These are phyloP conservation scores for Vigna hirtella DNA, from an alignment of 306 rosid genomes.

Conservation along the genomic window DNA sequence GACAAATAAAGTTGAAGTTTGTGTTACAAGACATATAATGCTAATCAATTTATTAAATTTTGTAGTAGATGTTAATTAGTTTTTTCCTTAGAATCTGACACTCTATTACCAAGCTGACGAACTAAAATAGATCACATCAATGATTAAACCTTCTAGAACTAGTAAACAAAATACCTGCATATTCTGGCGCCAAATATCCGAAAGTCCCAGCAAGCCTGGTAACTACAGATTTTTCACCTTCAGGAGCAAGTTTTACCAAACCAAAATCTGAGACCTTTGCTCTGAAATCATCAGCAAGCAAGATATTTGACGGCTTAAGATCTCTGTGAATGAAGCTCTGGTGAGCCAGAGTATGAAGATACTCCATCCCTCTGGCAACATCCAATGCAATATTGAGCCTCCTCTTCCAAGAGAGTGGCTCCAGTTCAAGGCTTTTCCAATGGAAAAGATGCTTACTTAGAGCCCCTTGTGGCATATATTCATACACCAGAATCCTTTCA, in stretches of 20 bases:
- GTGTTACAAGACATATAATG: not conserved
- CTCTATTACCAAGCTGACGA: slow-evolving; percentile 19
- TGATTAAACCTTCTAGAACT: not conserved
- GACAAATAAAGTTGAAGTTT: not conserved
- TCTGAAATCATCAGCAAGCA: slow-evolving; percentile 86
- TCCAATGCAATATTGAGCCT: slow-evolving; percentile 95
- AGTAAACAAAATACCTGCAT: slow-evolving; percentile 72
- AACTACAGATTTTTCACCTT: slow-evolving; percentile 85
- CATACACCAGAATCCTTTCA: slow-evolving; percentile 91
- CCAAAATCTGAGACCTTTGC: slow-evolving; percentile 98
- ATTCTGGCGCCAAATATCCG: slow-evolving; percentile 98
- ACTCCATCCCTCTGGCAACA: slow-evolving; percentile 98
- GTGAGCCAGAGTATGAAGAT: slow-evolving; percentile 90
- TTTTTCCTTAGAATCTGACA: slow-evolving; percentile 16
- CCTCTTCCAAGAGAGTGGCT: slow-evolving; percentile 97
- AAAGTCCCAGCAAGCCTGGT: slow-evolving; percentile 98
- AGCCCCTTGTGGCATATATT: slow-evolving; percentile 98
- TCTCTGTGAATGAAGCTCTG: slow-evolving; percentile 99
- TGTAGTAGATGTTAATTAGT: not conserved
- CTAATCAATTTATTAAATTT: slow-evolving; percentile 1
- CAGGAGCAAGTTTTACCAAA: slow-evolving; percentile 96
- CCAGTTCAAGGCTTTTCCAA: slow-evolving; percentile 74
- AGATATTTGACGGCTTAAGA: slow-evolving; percentile 92
- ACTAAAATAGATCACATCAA: not conserved
- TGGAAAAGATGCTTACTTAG: slow-evolving; percentile 95